Conservation (phyloP, 1,139 yeast genomes). For the Petasospora rhodanensis region DNA sequence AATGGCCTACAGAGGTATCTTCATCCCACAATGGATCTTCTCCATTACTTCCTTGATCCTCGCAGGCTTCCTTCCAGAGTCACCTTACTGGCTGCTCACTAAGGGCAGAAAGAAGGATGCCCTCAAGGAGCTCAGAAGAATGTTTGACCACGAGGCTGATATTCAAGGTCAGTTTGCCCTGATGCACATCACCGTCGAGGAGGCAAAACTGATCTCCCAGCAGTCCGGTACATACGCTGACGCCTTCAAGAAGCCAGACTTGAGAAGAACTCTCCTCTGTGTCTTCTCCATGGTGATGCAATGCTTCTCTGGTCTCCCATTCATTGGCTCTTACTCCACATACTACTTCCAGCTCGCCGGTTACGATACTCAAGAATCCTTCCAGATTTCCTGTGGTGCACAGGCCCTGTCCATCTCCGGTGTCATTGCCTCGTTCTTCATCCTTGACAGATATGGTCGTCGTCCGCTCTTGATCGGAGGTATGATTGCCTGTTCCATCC, state of each 20-base stretch:
- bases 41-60: conserved; percentile 20
- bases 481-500: conserved; percentile 26
- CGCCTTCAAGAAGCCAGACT: conserved; percentile 42
- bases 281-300: conserved; percentile 42
- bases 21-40: conserved; percentile 32
- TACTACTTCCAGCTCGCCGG: conserved; percentile 34
- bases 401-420: conserved; percentile 31
- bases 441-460: conserved; percentile 28
- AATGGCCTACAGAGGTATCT: conserved; percentile 31
- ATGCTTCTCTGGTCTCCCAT: conserved; percentile 44
- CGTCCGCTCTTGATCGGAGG: conserved; percentile 33
- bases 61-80: conserved; percentile 21
- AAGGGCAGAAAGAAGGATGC: conserved; percentile 16
- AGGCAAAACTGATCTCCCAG: conserved; percentile 22
- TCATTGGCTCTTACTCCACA: conserved; percentile 41
- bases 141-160: conserved; percentile 20
- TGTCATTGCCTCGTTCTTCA: conserved; percentile 26
- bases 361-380: conserved; percentile 26
- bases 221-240: conserved; percentile 34
- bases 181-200: conserved; percentile 29
- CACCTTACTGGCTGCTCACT: conserved; percentile 16
- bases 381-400: conserved; percentile 26
- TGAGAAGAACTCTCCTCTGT: conserved; percentile 47
- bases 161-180: conserved; percentile 23
- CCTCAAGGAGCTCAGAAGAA: conserved; percentile 17